Conservation (phyloP, 345 rosid genomes). For the Adansonia digitata region DNA sequence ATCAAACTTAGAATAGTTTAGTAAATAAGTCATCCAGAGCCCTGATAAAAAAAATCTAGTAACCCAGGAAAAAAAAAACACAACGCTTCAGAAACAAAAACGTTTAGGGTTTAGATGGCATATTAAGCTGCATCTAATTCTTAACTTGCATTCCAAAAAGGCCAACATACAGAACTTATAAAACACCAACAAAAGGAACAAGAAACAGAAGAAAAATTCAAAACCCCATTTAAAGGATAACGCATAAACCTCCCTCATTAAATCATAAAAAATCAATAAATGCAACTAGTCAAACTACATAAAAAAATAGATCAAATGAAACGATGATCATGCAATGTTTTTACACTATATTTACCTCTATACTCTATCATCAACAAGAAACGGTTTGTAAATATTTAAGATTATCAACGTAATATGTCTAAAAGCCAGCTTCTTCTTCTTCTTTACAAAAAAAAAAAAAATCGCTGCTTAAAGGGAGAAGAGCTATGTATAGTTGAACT, state of each 20-base stretch:
- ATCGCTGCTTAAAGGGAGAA: not conserved
- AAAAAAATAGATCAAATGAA: not conserved
- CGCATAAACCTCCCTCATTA: not conserved
- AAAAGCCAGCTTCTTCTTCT: too few species aligned
- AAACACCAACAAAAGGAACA: not conserved
- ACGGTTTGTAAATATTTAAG: not conserved
- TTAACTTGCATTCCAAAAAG: not conserved
- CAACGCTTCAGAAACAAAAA: not conserved
- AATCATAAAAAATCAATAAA: not conserved
- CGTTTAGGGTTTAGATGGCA: not conserved
- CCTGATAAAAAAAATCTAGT: not conserved
- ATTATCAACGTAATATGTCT: not conserved
- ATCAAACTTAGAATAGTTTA: not conserved
- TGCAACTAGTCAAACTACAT: not conserved
- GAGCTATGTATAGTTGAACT: not conserved
- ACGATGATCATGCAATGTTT: not conserved
- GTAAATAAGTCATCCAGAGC: not conserved
- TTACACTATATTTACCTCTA: not conserved
- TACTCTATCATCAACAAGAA: not conserved
- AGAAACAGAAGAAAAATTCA: not conserved
- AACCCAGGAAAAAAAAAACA: not conserved
- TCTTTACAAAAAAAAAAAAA: not conserved
- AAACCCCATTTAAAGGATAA: not conserved
- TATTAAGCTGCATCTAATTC: constrained; percentile 3
- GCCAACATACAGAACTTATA: not conserved